Conservation (phyloP, 352 stramenopile genomes). For the Pilasporangium apinafurcum region DNA sequence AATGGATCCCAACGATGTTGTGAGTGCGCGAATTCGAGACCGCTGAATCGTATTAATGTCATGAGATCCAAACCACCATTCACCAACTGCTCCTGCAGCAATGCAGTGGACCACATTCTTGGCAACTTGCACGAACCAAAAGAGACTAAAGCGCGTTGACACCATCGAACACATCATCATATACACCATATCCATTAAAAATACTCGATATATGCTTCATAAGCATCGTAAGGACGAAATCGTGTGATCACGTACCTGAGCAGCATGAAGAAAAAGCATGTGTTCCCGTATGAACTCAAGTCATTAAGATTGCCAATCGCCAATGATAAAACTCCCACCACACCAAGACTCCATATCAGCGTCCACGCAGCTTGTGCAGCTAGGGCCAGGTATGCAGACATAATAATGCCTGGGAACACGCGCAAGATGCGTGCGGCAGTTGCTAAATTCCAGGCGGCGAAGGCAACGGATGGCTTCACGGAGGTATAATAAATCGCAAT, state of each 20-base stretch:
- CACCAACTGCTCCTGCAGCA: slow-evolving; percentile 64
- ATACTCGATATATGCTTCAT: not conserved
- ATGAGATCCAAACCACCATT: slow-evolving; percentile 83
- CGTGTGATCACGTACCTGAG: slow-evolving; percentile 38
- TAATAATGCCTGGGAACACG: slow-evolving; percentile 69
- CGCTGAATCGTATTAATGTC: slow-evolving; percentile 69
- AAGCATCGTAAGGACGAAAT: not conserved
- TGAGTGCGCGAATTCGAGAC: slow-evolving; percentile 52
- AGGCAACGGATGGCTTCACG: slow-evolving; percentile 61
- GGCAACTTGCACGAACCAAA: slow-evolving; percentile 80
- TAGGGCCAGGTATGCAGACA: slow-evolving; percentile 58
- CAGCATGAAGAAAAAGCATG: slow-evolving; percentile 81
- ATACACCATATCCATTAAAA: not conserved
- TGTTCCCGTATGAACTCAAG: slow-evolving; percentile 55
- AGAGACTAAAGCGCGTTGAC: slow-evolving; percentile 45
- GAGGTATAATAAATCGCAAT: slow-evolving; percentile 64
- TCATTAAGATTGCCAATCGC: slow-evolving; percentile 28
- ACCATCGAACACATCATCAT: not conserved
- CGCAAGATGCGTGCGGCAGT: slow-evolving; percentile 64
- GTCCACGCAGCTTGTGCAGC: slow-evolving; percentile 61
- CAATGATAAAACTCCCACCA: slow-evolving; percentile 63
- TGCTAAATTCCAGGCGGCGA: slow-evolving; percentile 73
- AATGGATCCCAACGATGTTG: slow-evolving; percentile 78
- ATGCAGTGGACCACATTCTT: slow-evolving; percentile 87
- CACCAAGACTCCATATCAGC: slow-evolving; percentile 67